Evolutionary conservation across 495 filamentous ascomycete genomes (phyloP), one percentile per base, ranked within the genome.

Genomic region (Sphaerosporella brunnea): DNA sequence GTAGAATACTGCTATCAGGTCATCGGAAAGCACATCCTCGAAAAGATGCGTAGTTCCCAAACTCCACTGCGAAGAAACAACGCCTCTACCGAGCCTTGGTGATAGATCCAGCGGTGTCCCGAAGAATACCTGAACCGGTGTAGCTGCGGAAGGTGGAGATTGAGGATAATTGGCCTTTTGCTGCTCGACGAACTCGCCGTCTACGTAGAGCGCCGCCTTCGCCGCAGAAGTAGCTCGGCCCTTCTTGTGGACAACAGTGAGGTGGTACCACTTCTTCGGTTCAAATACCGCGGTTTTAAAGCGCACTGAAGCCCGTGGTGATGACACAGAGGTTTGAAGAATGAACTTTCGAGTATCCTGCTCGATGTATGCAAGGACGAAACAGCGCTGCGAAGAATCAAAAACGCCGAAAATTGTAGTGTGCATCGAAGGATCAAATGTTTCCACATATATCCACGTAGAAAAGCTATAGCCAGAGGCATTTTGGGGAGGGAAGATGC

Each of bases 401-500:
- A 93, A 96, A 9, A 87, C 84, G 2, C 90, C 90, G 63, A 97
- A 97, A 4, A 97, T 69, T 2, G 90, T 97, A 0, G 90, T 95
- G 63, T 96, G 92, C 11, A 80, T 79, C 24, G 71, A 75, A 1
- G 71, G 59, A 61, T 97, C 90, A 64, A 90, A 96, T 37, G 74
- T 68, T 56, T 94, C 83, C 44, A 96, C 75, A 35, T 78, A 75
- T 16, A 93, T 71, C 90, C 90, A 97, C 2, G 79, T 74, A 35
- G 82, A 71, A 49, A 96, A 77, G 1, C 85, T 93, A 64, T 94
- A 97, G 13, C 90, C 90, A 30, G 69, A 64, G 20, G 75, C 73
- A 36, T 59, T 52, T 13, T 80, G 76, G 15, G 82, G 79, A 4
- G 92, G 90, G 55, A 97, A 97, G 13, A 77, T 65, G 21, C 81